A percentile compares a stretch with the other conserved stretches of the same genome.
These are phyloP conservation scores for Eucalyptus marginata DNA, from an alignment of 345 rosid species.

Conservation along the genomic window DNA sequence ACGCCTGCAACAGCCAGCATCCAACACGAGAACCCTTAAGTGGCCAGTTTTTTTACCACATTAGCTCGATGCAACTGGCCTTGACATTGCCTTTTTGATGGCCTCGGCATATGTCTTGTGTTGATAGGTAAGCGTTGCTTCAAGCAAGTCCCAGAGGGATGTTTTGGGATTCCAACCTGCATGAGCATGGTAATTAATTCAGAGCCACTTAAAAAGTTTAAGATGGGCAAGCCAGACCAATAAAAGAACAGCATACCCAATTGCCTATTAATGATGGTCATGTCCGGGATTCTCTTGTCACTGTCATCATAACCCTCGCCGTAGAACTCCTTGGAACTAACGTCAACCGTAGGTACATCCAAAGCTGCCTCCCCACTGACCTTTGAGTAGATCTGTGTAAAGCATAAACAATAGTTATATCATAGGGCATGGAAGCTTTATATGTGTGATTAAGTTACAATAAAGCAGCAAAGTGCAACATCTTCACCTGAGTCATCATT, in stretches of 20 bases:
- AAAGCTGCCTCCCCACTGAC: constrained; percentile 27
- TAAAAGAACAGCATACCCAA: constrained; percentile 13
- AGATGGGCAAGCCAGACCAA: background rate
- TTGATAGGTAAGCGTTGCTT: constrained; percentile 40
- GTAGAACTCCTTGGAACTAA: constrained; percentile 38
- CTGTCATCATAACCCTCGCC: constrained; percentile 48
- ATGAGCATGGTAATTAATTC: background rate
- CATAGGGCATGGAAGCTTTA: background rate
- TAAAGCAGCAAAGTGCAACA: background rate
- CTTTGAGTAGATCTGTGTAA: constrained; percentile 20
- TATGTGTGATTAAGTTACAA: background rate
- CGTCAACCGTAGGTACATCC: constrained; percentile 27
- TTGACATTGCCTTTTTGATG: constrained; percentile 23
- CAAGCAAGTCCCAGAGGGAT: constrained; percentile 42
- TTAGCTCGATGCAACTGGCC: constrained; percentile 10
- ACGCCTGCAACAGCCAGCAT: background rate
- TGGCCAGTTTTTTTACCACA: background rate
- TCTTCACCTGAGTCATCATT: constrained; percentile 39
- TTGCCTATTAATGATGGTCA: constrained; percentile 42
- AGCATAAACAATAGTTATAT: background rate
- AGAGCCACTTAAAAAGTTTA: background rate
- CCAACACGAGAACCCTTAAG: background rate
- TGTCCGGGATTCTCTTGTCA: constrained; percentile 46
- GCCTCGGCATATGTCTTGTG: constrained; percentile 50
- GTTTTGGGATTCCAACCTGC: constrained; percentile 52